A percentile compares a stretch with the other conserved stretches of the same genome.
These are phyloP conservation scores for Cyanodermella asteris DNA, from an alignment of 2,329 filamentous ascomycete species.

Conservation along the genomic window DNA sequence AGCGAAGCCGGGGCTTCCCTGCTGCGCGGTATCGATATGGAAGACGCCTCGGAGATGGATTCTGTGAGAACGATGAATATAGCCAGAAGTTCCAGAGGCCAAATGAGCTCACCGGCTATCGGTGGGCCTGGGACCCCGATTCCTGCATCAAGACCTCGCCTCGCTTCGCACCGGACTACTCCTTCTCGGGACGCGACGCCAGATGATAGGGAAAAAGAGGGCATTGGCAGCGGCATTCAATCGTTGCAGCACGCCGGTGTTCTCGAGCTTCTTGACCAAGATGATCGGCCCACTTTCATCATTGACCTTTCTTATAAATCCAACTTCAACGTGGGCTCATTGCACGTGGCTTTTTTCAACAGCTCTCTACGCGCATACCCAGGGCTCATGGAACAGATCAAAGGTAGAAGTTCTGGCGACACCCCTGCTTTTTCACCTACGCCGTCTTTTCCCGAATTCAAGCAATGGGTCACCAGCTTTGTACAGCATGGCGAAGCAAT, in stretches of 20 bases:
- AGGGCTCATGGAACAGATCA: slow-evolving; percentile 34
- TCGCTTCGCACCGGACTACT: slow-evolving; percentile 3
- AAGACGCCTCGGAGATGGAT: slow-evolving; percentile 21
- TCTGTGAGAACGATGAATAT: slow-evolving; percentile 31
- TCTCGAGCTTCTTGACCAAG: slow-evolving; percentile 52
- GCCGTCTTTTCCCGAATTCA: slow-evolving; percentile 40
- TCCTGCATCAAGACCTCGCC: slow-evolving; percentile 2
- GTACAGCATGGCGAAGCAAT: slow-evolving; percentile 29
- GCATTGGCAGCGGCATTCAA: slow-evolving; percentile 30
- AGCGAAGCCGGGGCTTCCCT: slow-evolving; percentile 36
- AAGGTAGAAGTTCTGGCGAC: slow-evolving; percentile 24
- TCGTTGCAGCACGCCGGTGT: slow-evolving; percentile 44
- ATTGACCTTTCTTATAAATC: slow-evolving; percentile 40
- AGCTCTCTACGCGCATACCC: slow-evolving; percentile 37
- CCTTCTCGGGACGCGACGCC: slow-evolving; percentile 21
- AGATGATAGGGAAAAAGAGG: slow-evolving; percentile 25
- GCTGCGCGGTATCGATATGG: slow-evolving; percentile 29
- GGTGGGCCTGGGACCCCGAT: slow-evolving; percentile 7
- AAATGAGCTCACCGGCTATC: slow-evolving; percentile 11
- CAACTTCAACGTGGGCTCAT: slow-evolving; percentile 30
- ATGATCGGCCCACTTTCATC: slow-evolving; percentile 55
- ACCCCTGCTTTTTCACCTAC: slow-evolving; percentile 17
- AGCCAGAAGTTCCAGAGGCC: slow-evolving; percentile 22
- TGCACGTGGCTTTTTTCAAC: slow-evolving; percentile 49
- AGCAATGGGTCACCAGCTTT: slow-evolving; percentile 42